Evolutionary conservation across 208 protist species (phyloP).

Genomic region (Wallacemonas sp.): DNA sequence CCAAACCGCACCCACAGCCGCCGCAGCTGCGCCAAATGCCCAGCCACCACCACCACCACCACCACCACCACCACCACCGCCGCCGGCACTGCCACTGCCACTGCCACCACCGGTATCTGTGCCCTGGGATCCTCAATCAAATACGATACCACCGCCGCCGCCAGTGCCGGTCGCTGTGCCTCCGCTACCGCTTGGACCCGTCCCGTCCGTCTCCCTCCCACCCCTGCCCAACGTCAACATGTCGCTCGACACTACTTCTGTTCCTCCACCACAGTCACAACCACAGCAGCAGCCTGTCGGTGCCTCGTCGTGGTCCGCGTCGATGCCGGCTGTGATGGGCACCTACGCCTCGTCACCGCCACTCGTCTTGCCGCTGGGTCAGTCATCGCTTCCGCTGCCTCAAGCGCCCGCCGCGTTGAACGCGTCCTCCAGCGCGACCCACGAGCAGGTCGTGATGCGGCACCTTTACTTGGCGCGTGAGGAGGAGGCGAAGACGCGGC

Average conservation of each 20-base stretch:
- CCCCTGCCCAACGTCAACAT: not conserved
- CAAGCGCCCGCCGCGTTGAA: not conserved
- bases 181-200: constrained; percentile 10
- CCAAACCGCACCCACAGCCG: not conserved
- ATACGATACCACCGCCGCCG: not conserved
- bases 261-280: not conserved
- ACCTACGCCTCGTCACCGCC: not conserved
- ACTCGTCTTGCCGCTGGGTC: not conserved
- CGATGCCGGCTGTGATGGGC: not conserved
- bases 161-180: not conserved
- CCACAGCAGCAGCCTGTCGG: not conserved
- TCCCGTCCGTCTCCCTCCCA: constrained; percentile 1
- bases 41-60: not conserved
- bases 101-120: constrained; percentile 8
- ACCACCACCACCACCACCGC: not conserved
- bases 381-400: not conserved
- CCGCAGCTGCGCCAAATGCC: not conserved
- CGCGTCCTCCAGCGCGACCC: not conserved
- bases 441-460: constrained; percentile 15
- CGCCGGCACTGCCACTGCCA: constrained; percentile 3
- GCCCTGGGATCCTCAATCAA: too few relatives aligned
- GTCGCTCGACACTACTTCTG: not conserved
- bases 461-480: constrained; percentile 19
- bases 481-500: constrained; percentile 4
- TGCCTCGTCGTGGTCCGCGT: not conserved